These are phyloP conservation scores for Apiotrichum siamense DNA, from an alignment of 1,284 basidiomycete species.

Conservation along the genomic window DNA sequence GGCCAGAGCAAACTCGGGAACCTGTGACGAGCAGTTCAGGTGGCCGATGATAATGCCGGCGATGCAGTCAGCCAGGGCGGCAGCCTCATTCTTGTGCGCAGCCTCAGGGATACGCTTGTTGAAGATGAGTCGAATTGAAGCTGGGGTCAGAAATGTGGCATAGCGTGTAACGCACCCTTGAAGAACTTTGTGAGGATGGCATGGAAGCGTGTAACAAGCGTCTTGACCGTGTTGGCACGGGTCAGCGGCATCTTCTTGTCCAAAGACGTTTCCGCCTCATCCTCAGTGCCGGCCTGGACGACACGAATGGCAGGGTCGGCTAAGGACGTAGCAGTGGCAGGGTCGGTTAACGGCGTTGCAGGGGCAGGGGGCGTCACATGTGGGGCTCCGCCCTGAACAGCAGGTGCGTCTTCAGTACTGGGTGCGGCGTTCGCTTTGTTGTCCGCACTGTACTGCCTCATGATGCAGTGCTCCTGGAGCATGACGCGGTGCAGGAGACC, in stretches of 20 bases:
- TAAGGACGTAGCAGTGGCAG: background rate
- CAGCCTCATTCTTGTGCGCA: slow-evolving; percentile 70
- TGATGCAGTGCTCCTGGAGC: slow-evolving; percentile 52
- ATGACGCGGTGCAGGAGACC: slow-evolving; percentile 77
- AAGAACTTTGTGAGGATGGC: slow-evolving; percentile 76
- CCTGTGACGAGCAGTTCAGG: slow-evolving; percentile 48
- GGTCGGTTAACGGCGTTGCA: background rate
- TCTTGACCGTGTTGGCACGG: slow-evolving; percentile 49
- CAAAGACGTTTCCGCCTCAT: background rate
- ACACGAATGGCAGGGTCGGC: slow-evolving; percentile 1
- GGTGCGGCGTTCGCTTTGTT: background rate
- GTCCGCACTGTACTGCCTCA: slow-evolving; percentile 53
- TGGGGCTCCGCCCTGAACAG: background rate
- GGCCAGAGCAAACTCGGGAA: slow-evolving; percentile 21
- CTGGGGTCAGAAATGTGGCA: slow-evolving; percentile 46
- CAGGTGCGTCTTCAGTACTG: background rate
- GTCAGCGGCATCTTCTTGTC: slow-evolving; percentile 11
- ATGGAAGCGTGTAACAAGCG: slow-evolving; percentile 73
- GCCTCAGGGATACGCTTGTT: slow-evolving; percentile 71
- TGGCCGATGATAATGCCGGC: slow-evolving; percentile 69
- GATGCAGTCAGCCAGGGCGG: slow-evolving; percentile 61
- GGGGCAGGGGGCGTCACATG: background rate
- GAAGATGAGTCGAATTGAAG: slow-evolving; percentile 75
- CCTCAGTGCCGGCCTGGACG: background rate
- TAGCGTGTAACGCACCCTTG: slow-evolving; percentile 59